Evolutionary conservation across 139 green algal genomes (phyloP), one percentile per base, ranked within the genome.

Genomic region (Cymbomonas tetramitiformis): DNA sequence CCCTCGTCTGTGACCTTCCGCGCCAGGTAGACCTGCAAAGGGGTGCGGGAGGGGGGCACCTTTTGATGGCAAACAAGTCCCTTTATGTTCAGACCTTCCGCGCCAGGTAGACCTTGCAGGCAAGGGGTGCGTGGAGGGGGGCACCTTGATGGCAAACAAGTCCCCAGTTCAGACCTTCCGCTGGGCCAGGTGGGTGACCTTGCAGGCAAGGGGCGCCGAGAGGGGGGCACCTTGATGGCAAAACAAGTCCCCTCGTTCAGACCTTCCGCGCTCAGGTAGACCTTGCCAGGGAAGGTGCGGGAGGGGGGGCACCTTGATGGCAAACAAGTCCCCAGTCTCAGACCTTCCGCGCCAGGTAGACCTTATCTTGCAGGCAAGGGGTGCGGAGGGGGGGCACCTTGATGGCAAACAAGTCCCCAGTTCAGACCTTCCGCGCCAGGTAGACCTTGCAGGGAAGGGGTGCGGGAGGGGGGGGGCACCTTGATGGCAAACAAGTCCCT

Each of bases 391-490:
- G n/a, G n/a, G n/a, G n/a, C 21, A 91, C 74, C 77, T 93, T 93
- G 53, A 93, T 81, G 23, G 83, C 83, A 52, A 74, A 87, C 26
- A 85, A 33, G 54, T 89, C 79, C 1, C 77, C 76, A 0, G 83
- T 94, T 7, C 75, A 62, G 5, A 73, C 68, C 65, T 97, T 96
- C 46, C 74, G 64, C 1, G 81, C 86, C 10, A 96, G 76, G 65
- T 94, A 96, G 30, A 97, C 89, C 0, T 87, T 72, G 0, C 89
- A n/a, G n/a, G n/a, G n/a, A n/a, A n/a, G n/a, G n/a, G n/a, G n/a
- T n/a, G n/a, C n/a, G n/a, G n/a, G n/a, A n/a, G n/a, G n/a, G n/a
- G n/a, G n/a, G n/a, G n/a, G n/a, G n/a, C n/a, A n/a, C 74, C 77
- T 93, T 93, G 53, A 93, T 81, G 23, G 83, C 83, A 52, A 74